Percentiles rank a stretch among this genome's conserved stretches.
phyloP scores from a whole-genome alignment of 1,284 basidiomycete genomes.

The Cryptococcus sp. region DNA sequence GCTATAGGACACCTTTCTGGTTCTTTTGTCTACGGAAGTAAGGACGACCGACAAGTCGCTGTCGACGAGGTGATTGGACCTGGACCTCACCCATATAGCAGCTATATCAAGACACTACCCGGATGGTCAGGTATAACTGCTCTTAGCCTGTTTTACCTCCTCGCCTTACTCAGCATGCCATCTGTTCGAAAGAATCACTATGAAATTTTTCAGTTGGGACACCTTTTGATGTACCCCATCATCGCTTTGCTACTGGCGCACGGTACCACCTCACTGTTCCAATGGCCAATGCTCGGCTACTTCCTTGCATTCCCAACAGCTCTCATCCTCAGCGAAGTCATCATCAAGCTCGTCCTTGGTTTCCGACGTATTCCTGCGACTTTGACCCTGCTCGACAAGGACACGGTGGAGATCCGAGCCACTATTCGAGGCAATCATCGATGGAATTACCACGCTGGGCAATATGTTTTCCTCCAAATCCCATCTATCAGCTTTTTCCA shows the following conservation, averaged over 20 bases:
- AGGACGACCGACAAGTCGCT: constrained; percentile 9
- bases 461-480: constrained; percentile 28
- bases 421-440: constrained; percentile 11
- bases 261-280: constrained; percentile 20
- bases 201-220: constrained; percentile 27
- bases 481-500: constrained; percentile 17
- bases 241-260: constrained; percentile 27
- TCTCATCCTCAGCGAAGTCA: constrained; percentile 22
- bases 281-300: constrained; percentile 30
- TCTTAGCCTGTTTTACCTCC: constrained; percentile 20
- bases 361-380: constrained; percentile 18
- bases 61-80: constrained; percentile 12
- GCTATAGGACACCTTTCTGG: constrained; percentile 27
- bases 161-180: constrained; percentile 15
- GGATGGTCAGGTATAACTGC: constrained; percentile 21
- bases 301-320: constrained; percentile 33
- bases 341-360: constrained; percentile 11
- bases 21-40: constrained; percentile 22
- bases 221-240: constrained; percentile 32
- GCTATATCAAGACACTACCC: constrained; percentile 13
- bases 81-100: constrained; percentile 14
- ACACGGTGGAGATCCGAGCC: constrained; percentile 21
- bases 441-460: constrained; percentile 23
- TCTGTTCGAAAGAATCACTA: constrained; percentile 20
- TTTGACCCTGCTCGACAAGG: constrained; percentile 20